phyloP scores from a whole-genome alignment of 2,329 filamentous ascomycete species.

The Remersonia thermophila region DNA sequence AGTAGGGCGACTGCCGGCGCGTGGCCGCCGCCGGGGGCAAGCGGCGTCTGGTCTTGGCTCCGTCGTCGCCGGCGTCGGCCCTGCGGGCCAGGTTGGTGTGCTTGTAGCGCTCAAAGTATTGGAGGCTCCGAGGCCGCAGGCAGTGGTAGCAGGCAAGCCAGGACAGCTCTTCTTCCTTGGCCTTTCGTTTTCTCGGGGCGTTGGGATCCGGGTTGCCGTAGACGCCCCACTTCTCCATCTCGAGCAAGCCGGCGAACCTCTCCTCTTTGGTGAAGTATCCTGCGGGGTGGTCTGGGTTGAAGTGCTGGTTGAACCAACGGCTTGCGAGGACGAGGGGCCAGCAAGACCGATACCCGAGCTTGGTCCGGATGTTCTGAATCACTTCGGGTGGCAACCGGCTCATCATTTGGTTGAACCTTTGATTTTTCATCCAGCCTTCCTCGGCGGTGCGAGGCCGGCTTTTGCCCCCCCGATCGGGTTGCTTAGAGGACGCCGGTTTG shows the following conservation, averaged over 20 bases:
- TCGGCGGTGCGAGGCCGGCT: no score
- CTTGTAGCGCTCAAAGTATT: constrained; percentile 14
- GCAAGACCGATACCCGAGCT: constrained; percentile 10
- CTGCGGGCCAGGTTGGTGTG: constrained; percentile 4
- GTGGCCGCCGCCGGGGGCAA: no score
- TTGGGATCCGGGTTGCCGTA: constrained; percentile 1
- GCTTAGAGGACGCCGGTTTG: no score
- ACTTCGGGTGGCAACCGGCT: constrained; percentile 1
- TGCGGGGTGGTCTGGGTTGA: constrained; percentile 11
- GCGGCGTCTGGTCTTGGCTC: background rate
- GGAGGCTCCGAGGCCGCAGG: constrained; percentile 7
- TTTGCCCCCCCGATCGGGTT: no score
- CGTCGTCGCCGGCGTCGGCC: background rate
- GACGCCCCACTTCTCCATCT: constrained; percentile 12
- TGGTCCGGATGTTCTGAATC: constrained; percentile 3
- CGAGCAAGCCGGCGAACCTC: constrained; percentile 9
- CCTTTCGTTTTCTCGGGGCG: background rate
- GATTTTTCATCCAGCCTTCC: no score
- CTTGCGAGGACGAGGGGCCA: constrained; percentile 4
- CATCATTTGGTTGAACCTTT: no score
- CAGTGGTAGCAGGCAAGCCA: constrained; percentile 17
- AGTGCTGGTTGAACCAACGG: constrained; percentile 8
- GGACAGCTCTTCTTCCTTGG: constrained; percentile 3
- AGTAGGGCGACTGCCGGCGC: no score
- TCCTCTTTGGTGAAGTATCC: constrained; percentile 5